phyloP scores from a whole-genome alignment of 2,329 filamentous ascomycete species.

The Alternaria conjuncta region DNA sequence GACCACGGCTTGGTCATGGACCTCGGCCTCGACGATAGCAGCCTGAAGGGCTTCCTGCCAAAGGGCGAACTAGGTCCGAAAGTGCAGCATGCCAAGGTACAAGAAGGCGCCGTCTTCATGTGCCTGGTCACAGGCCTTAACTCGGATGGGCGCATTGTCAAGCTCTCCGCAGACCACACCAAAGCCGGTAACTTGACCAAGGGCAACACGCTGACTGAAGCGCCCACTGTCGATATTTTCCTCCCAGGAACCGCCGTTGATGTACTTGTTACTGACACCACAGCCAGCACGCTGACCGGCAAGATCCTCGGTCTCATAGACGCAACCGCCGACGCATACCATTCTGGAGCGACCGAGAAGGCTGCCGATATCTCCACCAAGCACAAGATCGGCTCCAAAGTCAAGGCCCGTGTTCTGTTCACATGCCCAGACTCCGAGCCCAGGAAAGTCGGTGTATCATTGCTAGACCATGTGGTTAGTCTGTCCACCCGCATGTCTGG shows the following conservation, averaged over 20 bases:
- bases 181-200: conserved; percentile 73
- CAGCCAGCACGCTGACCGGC: conserved; percentile 76
- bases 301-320: conserved; percentile 93
- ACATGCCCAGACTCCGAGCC: conserved; percentile 80
- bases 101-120: conserved; percentile 83
- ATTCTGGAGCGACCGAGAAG: conserved; percentile 77
- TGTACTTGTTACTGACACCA: conserved; percentile 78
- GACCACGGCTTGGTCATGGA: conserved; percentile 97
- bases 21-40: conserved; percentile 72
- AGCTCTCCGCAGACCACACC: conserved; percentile 77
- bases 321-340: conserved; percentile 87
- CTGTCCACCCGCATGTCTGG: conserved; percentile 57
- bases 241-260: conserved; percentile 91
- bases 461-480: conserved; percentile 82
- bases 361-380: conserved; percentile 74
- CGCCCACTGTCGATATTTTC: conserved; percentile 87
- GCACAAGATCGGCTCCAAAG: conserved; percentile 82
- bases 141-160: conserved; percentile 81
- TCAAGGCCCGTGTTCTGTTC: conserved; percentile 86
- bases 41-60: conserved; percentile 81
- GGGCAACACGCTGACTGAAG: conserved; percentile 71
- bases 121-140: conserved; percentile 79
- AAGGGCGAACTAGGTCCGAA: conserved; percentile 77
- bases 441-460: conserved; percentile 84
- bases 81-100: conserved; percentile 70